Evolutionary conservation across 2,329 filamentous ascomycete species (phyloP), one percentile per base, ranked within the genome.

Genomic region (Boeremia lycopersici): DNA sequence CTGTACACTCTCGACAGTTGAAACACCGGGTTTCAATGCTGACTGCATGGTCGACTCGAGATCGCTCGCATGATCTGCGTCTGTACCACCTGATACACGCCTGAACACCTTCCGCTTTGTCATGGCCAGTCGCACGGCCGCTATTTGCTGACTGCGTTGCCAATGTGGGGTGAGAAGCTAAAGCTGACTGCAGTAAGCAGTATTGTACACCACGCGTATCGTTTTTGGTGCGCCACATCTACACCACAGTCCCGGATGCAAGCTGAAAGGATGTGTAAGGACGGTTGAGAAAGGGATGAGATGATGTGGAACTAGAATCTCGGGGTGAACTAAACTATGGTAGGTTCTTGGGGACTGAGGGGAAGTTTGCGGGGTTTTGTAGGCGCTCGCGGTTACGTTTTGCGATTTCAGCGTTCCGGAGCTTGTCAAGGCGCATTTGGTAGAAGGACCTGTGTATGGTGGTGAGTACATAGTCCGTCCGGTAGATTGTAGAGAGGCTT

Each of bases 321-420:
- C 7, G 10, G 13, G 9, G 57, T 36, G 34, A 9, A 36, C 15
- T 19, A 36, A 36, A n/a, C 34, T 56, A 72, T 30, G 71, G 76
- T 45, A 75, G 67, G 35, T 83, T 84, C 46, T 85, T 89, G 2
- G 93, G 93, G 1, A 95, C 91, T 36, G 90, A 89, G 1, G 95
- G 95, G 69, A 98, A 98, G 55, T 89, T 85, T 25, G 82, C 84
- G 1, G 91, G 90, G 69, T 92, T 89, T 59, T 85, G 88, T 56
- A 96, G 75, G 39, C 91, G 85, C 73, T 97, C 91, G 38, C 88
- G 86, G 68, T 93, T 95, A 47, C 89, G 82, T 75, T 87, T 96
- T 10, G 91, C 89, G 48, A 87, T 81, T 69, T 95, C 90, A n/a
- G 84, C 84, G 72, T 90, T 89, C 38, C 87, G 84, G 69, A 92